These are phyloP conservation scores for Venturia pyrina DNA, from an alignment of 2,329 filamentous ascomycete species.

Conservation along the genomic window DNA sequence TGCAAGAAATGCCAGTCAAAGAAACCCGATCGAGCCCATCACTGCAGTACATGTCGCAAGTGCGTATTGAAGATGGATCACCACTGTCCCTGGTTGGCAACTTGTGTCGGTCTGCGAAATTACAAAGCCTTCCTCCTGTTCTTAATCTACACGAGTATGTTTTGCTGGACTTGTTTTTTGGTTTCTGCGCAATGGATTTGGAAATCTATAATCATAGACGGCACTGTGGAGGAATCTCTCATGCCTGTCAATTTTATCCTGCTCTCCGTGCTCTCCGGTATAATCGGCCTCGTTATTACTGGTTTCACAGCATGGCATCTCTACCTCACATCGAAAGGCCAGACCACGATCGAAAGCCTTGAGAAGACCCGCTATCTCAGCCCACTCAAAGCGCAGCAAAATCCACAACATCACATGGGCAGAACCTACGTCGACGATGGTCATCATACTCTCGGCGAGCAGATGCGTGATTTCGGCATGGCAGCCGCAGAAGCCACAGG, in stretches of 20 bases:
- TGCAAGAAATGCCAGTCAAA: slow-evolving; percentile 96
- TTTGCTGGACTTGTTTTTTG: slow-evolving; percentile 73
- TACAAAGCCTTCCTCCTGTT: slow-evolving; percentile 95
- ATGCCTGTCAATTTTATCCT: slow-evolving; percentile 88
- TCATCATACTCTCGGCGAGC: slow-evolving; percentile 45
- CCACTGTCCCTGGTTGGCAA: slow-evolving; percentile 96
- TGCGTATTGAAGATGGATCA: slow-evolving; percentile 99
- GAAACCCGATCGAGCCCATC: slow-evolving; percentile 92
- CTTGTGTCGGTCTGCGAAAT: slow-evolving; percentile 86
- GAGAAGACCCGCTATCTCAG: slow-evolving; percentile 93
- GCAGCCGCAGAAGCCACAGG: slow-evolving; percentile 56
- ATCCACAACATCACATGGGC: slow-evolving; percentile 36
- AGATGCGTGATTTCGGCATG: slow-evolving; percentile 67
- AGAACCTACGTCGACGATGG: slow-evolving; percentile 27
- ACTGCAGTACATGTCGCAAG: slow-evolving; percentile 88
- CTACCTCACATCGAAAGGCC: slow-evolving; percentile 63
- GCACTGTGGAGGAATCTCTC: slow-evolving; percentile 61
- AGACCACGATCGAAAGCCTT: slow-evolving; percentile 92
- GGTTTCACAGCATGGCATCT: slow-evolving; percentile 93
- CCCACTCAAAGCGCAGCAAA: slow-evolving; percentile 60
- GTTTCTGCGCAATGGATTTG: slow-evolving; percentile 75
- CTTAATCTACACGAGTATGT: slow-evolving; percentile 76
- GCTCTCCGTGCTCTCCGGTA: slow-evolving; percentile 74
- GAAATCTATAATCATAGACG: slow-evolving; percentile 64
- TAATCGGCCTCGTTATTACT: slow-evolving; percentile 80